Evolutionary conservation across 805 yeast genomes (phyloP).

Genomic region (Spathaspora sp.): DNA sequence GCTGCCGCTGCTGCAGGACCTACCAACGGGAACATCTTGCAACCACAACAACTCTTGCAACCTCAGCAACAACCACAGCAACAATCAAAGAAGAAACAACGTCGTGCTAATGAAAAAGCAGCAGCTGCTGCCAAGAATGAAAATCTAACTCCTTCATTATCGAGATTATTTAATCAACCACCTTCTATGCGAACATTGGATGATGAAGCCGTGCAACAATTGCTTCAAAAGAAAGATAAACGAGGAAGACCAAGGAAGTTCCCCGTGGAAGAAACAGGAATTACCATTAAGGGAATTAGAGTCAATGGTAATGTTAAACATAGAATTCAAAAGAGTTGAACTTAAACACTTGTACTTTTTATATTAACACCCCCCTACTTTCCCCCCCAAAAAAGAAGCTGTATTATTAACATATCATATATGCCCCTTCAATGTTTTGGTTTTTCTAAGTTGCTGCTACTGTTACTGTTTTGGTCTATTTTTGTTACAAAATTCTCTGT

Average conservation of each 20-base stretch:
- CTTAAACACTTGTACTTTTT: not conserved
- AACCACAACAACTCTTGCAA: not conserved
- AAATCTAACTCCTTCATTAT: constrained; percentile 9
- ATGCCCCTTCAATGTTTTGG: not conserved
- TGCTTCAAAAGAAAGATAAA: constrained; percentile 38
- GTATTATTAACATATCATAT: not conserved
- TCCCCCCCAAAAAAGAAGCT: not conserved
- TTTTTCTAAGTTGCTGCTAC: not conserved
- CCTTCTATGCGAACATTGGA: constrained; percentile 24
- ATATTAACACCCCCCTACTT: not conserved
- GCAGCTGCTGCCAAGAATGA: not conserved
- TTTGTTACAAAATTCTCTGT: not conserved
- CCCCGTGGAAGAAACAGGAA: constrained; percentile 43
- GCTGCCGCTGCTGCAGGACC: not conserved
- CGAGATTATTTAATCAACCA: constrained; percentile 25
- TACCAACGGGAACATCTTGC: not conserved
- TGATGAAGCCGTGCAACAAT: constrained; percentile 30
- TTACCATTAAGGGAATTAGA: constrained; percentile 40
- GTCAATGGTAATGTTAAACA: constrained; percentile 25
- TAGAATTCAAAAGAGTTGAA: constrained; percentile 1
- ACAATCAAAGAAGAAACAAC: not conserved
- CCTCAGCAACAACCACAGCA: too few relatives aligned
- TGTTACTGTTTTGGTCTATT: not conserved
- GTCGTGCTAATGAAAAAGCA: not conserved
- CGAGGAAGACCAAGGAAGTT: constrained; percentile 51